Base-by-base conservation (phyloP, 2,329 filamentous ascomycete species). In the Arthrobotrys sinensis region DNA sequence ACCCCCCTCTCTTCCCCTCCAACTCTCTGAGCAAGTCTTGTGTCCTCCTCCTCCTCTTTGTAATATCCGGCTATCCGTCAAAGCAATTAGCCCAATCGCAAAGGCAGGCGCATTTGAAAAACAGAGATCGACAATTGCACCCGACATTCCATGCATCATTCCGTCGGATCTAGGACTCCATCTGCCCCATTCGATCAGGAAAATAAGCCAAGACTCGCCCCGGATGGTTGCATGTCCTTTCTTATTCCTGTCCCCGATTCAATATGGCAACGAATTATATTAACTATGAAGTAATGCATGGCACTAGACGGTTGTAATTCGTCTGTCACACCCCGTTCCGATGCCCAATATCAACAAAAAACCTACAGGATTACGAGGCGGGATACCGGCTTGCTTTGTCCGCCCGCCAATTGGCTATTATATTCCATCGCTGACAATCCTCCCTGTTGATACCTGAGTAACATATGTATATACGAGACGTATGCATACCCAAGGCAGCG, bases 111-210 rank as follows among this genome's bases (percentile, higher is more conserved):
- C 48, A 72, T 57, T 48, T 34, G 14, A 19, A 24, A 34, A 40
- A 40, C 55, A 16, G 12, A 28, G 69, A 66, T 65, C 48, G 69
- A 65, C 69, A 57, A 57, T 34, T 73, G 69, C 69, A 73, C 28
- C 69, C 69, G 69, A 73, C 69, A 73, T 73, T 73, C 69, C 69
- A 73, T 57, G 60, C 69, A 57, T 73, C 69, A 73, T 73, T 73
- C 69, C 69, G 69, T 73, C 69, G 69, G 60, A 66, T 60, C 69
- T 73, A 66, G 69, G 69, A 38, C 38, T 43, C 46, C 53, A 66
- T 60, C 55, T 40, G 16, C 55, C n/a, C 34, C 55, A 73, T 73
- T 63, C 45, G 5, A 73, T 57, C 48, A 50, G 16, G 60, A 24
- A 66, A 40, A 50, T 21, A 45, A 52, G 69, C 69, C 69, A 73